A percentile compares a stretch with the other conserved stretches of the same genome.
phyloP scores from a whole-genome alignment of 2,329 filamentous ascomycete genomes.

The Penicillium sp. region DNA sequence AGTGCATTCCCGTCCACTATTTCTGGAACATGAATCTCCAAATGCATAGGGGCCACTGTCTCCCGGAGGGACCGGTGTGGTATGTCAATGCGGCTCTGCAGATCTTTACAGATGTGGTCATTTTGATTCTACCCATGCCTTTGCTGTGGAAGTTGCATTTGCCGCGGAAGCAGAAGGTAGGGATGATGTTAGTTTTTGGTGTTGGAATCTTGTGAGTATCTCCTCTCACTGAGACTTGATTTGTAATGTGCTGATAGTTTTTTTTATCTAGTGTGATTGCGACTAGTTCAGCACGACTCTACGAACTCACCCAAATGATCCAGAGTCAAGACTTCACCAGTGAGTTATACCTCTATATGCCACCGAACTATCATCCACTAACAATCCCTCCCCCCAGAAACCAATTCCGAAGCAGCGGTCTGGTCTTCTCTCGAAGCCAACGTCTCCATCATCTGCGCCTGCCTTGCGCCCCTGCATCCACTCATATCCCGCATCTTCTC shows the following conservation, averaged over 20 bases:
- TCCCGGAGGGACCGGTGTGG: constrained; percentile 31
- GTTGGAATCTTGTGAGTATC: constrained; percentile 34
- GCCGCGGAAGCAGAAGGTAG: constrained; percentile 28
- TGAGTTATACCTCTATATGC: constrained; percentile 10
- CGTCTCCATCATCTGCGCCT: constrained; percentile 39
- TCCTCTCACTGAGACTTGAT: neutral
- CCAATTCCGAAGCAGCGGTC: constrained; percentile 30
- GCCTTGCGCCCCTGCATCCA: constrained; percentile 34
- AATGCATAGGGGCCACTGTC: constrained; percentile 18
- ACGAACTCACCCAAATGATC: constrained; percentile 24
- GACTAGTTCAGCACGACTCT: constrained; percentile 32
- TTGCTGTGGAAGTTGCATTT: constrained; percentile 29
- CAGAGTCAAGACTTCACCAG: constrained; percentile 24
- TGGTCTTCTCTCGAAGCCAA: constrained; percentile 39
- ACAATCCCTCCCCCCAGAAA: constrained; percentile 13
- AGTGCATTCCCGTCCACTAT: constrained; percentile 31
- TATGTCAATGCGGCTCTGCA: constrained; percentile 36
- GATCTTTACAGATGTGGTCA: constrained; percentile 32
- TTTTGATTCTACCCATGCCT: constrained; percentile 35
- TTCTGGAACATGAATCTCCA: constrained; percentile 28
- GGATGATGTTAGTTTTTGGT: constrained; percentile 34
- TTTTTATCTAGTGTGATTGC: constrained; percentile 30
- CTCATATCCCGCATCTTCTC: constrained; percentile 33
- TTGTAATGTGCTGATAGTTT: too few species aligned
- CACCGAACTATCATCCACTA: neutral